Percentiles rank a stretch among this genome's conserved stretches.
phyloP scores from a whole-genome alignment of 192 early-diverging fungal genomes.

The Rhizophagus prolifer region DNA sequence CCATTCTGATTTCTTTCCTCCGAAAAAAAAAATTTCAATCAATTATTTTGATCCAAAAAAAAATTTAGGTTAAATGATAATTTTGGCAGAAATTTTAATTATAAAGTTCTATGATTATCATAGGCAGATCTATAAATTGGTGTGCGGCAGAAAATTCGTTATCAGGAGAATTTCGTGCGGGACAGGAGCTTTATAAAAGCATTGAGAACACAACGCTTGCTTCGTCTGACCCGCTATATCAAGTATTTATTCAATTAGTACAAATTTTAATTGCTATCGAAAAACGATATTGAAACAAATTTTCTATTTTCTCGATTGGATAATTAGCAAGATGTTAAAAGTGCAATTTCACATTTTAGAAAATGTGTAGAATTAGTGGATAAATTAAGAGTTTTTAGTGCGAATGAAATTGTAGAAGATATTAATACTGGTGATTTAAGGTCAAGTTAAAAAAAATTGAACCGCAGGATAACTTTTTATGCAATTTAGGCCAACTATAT shows the following conservation, averaged over 20 bases:
- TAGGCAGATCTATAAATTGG: too few species aligned
- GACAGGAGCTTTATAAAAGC: constrained; percentile 25
- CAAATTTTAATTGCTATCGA: not conserved
- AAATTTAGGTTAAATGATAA: too few species aligned
- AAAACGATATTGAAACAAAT: too few species aligned
- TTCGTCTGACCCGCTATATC: constrained; percentile 43
- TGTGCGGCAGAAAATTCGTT: not conserved
- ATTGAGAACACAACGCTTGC: constrained; percentile 48
- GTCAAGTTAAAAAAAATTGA: constrained; percentile 31
- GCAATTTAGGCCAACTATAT: not conserved
- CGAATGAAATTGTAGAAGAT: constrained; percentile 87
- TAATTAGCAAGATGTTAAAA: constrained; percentile 47
- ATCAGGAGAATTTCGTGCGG: constrained; percentile 29
- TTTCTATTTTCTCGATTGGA: too few species aligned
- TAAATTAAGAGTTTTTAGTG: constrained; percentile 74
- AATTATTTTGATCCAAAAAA: not conserved
- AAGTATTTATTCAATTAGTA: not conserved
- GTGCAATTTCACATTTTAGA: constrained; percentile 47
- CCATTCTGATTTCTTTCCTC: not conserved
- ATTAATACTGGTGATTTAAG: constrained; percentile 78
- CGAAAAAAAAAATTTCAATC: too few species aligned
- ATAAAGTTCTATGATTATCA: too few species aligned
- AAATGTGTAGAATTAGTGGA: constrained; percentile 50
- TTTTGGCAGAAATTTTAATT: too few species aligned
- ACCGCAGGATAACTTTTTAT: not conserved